A percentile compares a stretch with the other conserved stretches of the same genome.
Evolutionary conservation across 108 stramenopile species (phyloP).

Genomic region (Skeletonema menzelii): DNA sequence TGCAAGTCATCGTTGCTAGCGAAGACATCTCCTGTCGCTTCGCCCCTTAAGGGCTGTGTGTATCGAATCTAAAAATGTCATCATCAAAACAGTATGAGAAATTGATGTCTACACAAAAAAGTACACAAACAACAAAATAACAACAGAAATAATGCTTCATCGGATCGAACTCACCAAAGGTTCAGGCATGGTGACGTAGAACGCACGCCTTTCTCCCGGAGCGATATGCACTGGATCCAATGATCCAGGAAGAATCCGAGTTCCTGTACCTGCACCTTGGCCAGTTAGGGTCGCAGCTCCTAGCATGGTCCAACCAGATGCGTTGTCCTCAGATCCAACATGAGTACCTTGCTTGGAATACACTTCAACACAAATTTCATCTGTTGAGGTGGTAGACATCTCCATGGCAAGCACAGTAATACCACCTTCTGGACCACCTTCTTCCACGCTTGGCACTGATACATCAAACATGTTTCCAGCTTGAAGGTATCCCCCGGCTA

Average conservation of each 20-base stretch:
- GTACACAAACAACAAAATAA: too few relatives aligned
- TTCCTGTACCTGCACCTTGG: conserved; percentile 16
- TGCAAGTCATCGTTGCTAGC: conserved; percentile 11
- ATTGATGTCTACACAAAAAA: too few relatives aligned
- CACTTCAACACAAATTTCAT: conserved; percentile 42
- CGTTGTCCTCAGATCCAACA: conserved; percentile 28
- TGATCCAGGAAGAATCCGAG: conserved; percentile 26
- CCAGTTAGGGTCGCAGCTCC: conserved; percentile 27
- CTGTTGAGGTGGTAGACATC: conserved; percentile 26
- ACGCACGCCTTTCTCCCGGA: conserved; percentile 34
- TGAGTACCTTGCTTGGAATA: conserved; percentile 39
- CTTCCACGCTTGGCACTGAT: conserved; percentile 29
- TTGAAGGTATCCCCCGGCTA: conserved; percentile 32
- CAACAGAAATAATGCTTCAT: too few relatives aligned
- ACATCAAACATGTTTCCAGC: conserved; percentile 42
- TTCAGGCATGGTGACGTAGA: conserved; percentile 33
- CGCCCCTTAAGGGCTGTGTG: conserved; percentile 24
- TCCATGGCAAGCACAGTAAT: conserved; percentile 32
- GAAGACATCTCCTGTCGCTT: conserved; percentile 37
- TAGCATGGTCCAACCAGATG: conserved; percentile 19
- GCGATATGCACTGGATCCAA: conserved; percentile 25
- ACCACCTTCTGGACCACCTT: conserved; percentile 40
- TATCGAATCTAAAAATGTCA: conserved; percentile 38
- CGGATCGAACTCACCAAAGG: too few relatives aligned
- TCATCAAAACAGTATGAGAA: too few relatives aligned